Evolutionary conservation across 495 filamentous ascomycete genomes (phyloP), one percentile per base, ranked within the genome.

Genomic region (Talaromyces stipitatus): DNA sequence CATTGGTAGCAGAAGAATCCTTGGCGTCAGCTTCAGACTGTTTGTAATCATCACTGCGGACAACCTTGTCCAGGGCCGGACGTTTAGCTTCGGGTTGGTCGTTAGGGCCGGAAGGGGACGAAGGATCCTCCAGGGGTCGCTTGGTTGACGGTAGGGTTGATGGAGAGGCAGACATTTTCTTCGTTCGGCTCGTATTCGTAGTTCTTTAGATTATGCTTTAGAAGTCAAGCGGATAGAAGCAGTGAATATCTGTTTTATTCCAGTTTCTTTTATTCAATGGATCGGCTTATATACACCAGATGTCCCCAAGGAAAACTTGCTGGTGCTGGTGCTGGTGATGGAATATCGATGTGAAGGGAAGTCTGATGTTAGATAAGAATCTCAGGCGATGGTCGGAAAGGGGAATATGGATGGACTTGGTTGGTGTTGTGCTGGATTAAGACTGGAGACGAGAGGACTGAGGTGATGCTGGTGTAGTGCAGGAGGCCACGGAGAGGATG

Each of bases 81-180:
- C 94, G 89, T 77, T 98, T 98, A 61, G 95, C 94, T 61, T 98
- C 94, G 27, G 91, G 91, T 71, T 96, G 95, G 64, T 96, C 94
- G 66, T 79, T 87, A 30, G 85, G 87, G 18, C 89, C 90, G 24
- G 91, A 94, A 4, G 94, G 91, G 3, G 94, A 97, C 41, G 94
- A 97, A 29, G 91, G 85, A 66, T 97, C 94, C 79, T 98, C 94
- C 51, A 97, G 84, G 60, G 94, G 94, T 60, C 94, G 91, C 80
- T 98, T 98, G 65, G 89, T 79, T 38, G 85, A 85, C 62, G 79
- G 82, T 60, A 79, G 72, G 55, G 77, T 79, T 58, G 83, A 78
- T 18, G 84, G 84, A 61, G 84, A 84, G 54, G 80, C 80, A 61
- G 82, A 85, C 82, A 85, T 85, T 45, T 48, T 79, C 43, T 58